Evolutionary conservation across 306 rosid species (phyloP).

Genomic region (Purshia tridentata): DNA sequence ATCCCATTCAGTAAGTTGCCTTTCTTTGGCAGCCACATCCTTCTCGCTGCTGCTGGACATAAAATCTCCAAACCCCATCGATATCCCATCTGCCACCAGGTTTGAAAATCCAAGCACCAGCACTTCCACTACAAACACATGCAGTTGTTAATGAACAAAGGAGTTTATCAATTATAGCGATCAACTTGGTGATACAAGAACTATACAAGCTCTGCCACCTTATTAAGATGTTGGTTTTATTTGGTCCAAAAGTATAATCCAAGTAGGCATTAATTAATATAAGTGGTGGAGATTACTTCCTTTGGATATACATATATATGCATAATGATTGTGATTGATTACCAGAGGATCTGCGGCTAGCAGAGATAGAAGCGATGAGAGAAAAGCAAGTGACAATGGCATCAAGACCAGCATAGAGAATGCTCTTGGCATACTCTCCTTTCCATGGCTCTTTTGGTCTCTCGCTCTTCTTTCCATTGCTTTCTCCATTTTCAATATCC

Average conservation of each 20-base stretch:
- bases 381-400: conserved; percentile 60
- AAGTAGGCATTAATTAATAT: too few relatives aligned
- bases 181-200: background rate
- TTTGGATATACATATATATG: too few relatives aligned
- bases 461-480: conserved; percentile 3
- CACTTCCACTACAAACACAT: conserved; percentile 35
- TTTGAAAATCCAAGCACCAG: conserved; percentile 68
- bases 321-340: background rate
- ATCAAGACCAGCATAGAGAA: conserved; percentile 55
- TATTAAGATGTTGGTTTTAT: background rate
- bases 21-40: conserved; percentile 42
- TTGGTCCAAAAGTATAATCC: too few relatives aligned
- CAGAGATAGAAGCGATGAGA: conserved; percentile 62
- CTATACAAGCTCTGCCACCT: background rate
- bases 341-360: conserved; percentile 45
- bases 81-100: conserved; percentile 72
- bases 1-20: conserved; percentile 55
- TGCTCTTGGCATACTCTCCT: conserved; percentile 46
- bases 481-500: background rate
- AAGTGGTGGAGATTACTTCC: too few relatives aligned
- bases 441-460: conserved; percentile 68
- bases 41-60: conserved; percentile 46
- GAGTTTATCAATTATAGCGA: background rate
- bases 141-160: background rate
- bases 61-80: conserved; percentile 73